Conservation (phyloP, 108 stramenopile genomes). For the Ochromonas danica region DNA sequence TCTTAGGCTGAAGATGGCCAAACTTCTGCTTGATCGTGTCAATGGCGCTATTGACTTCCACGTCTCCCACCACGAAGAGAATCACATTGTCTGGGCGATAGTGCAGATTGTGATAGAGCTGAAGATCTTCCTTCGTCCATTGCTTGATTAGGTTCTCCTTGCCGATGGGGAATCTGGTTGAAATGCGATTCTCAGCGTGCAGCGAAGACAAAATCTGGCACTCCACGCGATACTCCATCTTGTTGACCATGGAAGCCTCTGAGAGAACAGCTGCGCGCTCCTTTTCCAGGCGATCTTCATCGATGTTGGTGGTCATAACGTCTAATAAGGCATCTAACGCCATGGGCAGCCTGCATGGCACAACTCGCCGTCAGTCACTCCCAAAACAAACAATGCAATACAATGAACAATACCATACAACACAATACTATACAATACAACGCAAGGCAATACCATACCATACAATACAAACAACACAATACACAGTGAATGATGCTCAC, state of each 20-base stretch:
- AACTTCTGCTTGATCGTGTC: constrained; percentile 76
- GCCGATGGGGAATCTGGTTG: constrained; percentile 86
- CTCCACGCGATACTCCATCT: constrained; percentile 93
- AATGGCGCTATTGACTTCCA: constrained; percentile 75
- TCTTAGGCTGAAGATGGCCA: constrained; percentile 55
- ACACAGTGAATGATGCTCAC: constrained; percentile 36
- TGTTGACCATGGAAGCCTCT: constrained; percentile 97
- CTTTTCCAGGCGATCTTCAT: constrained; percentile 85
- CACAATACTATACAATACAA: background rate
- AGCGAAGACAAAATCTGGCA: constrained; percentile 90
- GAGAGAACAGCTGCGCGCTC: constrained; percentile 88
- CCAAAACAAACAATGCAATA: background rate
- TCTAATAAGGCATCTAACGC: constrained; percentile 89
- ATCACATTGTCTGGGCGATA: constrained; percentile 97
- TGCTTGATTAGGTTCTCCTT: constrained; percentile 83
- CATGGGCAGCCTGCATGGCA: constrained; percentile 85
- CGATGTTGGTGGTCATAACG: constrained; percentile 90
- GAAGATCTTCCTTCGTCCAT: constrained; percentile 85
- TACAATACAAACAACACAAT: background rate
- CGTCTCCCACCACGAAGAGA: constrained; percentile 90
- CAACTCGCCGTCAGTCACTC: background rate
- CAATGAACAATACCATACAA: too few species aligned
- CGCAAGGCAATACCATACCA: constrained; percentile 30
- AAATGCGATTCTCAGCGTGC: constrained; percentile 78
- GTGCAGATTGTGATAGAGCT: constrained; percentile 89